Evolutionary conservation across 176 grass and related monocot genomes (phyloP), one percentile per base, ranked within the genome.

Genomic region (Pontederia crassipes): DNA sequence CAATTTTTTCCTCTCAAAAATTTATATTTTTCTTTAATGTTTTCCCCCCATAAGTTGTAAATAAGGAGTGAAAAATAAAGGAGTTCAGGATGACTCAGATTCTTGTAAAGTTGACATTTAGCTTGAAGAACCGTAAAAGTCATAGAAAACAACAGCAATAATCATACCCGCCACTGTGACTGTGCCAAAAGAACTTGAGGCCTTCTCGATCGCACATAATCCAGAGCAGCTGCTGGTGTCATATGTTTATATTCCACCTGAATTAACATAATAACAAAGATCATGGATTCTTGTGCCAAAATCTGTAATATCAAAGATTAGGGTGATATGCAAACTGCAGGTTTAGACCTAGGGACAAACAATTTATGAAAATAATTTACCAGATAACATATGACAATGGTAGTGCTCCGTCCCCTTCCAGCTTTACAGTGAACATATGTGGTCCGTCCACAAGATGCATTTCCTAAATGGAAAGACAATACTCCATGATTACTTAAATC

Each of bases 341-440:
- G 1, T 54, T 12, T 14, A 54, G 14, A 14, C 14, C 8, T 8
- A 51, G 13, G 62, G 49, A 27, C 24, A 63, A 15, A 65, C 18
- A 28, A 48, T 8, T 45, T 50, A 45, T 8, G 51, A 16, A 54
- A 15, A 16, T 15, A 64, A 70, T 64, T 45, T 89, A 93, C 94
- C 94, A 99, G 75, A 86, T 99, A 99, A 74, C 94, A 99, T 55
- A 99, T 68, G 63, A 93, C 94, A 86, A 99, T 75, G 45, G 94
- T 99, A 29, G 94, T 88, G 75, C 94, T 99, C 45, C 88, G 82
- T 45, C 88, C 94, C 63, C 94, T 86, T 89, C 94, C 94, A 79
- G 94, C 94, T 86, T 99, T 99, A 78, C 94, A 99, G 67, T 99
- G 94, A 28, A 99, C 94, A 66, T 99, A 99, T 18, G 94, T 93